A percentile compares a stretch with the other conserved stretches of the same genome.
phyloP scores from a whole-genome alignment of 805 yeast genomes.

The Zygosaccharomyces gambellarensis region DNA sequence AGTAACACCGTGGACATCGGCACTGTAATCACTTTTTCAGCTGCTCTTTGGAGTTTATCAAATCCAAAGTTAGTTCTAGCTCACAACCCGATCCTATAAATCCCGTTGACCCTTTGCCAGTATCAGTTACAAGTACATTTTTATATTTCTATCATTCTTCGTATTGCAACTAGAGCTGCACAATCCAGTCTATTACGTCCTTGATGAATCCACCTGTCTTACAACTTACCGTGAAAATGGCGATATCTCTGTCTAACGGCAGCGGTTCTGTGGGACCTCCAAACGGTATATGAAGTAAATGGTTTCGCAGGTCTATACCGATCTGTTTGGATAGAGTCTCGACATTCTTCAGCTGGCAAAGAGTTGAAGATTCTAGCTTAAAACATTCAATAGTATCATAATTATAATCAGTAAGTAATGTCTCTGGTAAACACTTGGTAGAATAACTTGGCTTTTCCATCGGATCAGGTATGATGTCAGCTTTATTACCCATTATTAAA shows the following conservation, averaged over 20 bases:
- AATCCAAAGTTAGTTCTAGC: no score
- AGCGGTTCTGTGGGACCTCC: constrained; percentile 6
- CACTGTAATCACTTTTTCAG: no score
- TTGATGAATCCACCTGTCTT: constrained; percentile 19
- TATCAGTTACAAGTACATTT: no score
- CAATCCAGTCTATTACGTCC: constrained; percentile 21
- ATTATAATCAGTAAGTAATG: constrained; percentile 17
- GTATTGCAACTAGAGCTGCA: constrained; percentile 12
- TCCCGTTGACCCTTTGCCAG: no score
- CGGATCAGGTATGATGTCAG: constrained; percentile 15
- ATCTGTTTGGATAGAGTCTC: constrained; percentile 20
- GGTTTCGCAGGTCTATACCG: constrained; percentile 20
- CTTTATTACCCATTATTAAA: constrained; percentile 21
- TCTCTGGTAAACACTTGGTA: constrained; percentile 10
- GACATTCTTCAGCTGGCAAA: constrained; percentile 17
- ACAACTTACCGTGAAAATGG: constrained; percentile 21
- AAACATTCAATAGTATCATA: constrained; percentile 16
- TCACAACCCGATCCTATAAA: no score
- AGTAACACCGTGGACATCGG: no score
- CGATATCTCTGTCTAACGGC: constrained; percentile 20
- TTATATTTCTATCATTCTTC: background rate
- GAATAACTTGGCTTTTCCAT: background rate
- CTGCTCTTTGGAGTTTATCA: no score
- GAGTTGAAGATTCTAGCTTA: constrained; percentile 14
- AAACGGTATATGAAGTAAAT: constrained; percentile 14